These are phyloP conservation scores for Tylopilus vinaceipallidus DNA, from an alignment of 768 basidiomycete species.

Conservation along the genomic window DNA sequence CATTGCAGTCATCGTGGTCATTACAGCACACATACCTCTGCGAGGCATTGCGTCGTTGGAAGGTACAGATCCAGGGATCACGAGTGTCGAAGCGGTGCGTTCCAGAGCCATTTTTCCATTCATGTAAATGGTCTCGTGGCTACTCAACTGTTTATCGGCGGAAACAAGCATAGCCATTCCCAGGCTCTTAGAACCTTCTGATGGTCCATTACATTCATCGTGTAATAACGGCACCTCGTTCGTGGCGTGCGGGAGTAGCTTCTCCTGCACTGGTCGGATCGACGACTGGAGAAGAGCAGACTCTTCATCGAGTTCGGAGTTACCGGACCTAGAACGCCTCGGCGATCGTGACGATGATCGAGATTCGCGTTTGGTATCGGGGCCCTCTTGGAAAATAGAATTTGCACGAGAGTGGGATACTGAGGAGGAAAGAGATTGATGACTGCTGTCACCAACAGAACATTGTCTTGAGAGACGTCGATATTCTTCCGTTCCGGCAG, in stretches of 20 bases:
- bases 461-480: constrained; percentile 1
- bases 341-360: constrained; percentile 59
- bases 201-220: constrained; percentile 10
- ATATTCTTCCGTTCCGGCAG: constrained; percentile 4
- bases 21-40: constrained; percentile 16
- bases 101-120: constrained; percentile 18
- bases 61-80: constrained; percentile 7
- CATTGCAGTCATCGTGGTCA: neutral
- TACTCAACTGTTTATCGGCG: constrained; percentile 15
- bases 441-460: constrained; percentile 10
- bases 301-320: constrained; percentile 26
- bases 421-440: constrained; percentile 19
- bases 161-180: constrained; percentile 15
- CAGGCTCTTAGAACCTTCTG: constrained; percentile 19
- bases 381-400: constrained; percentile 30
- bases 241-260: constrained; percentile 24
- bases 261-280: constrained; percentile 36
- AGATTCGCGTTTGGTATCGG: constrained; percentile 37
- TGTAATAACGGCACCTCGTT: constrained; percentile 10
- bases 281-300: constrained; percentile 15
- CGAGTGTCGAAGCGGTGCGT: constrained; percentile 11
- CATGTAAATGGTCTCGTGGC: constrained; percentile 25
- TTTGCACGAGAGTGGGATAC: constrained; percentile 25
- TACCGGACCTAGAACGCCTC: constrained; percentile 22
- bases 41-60: constrained; percentile 4